phyloP scores from a whole-genome alignment of 1,284 basidiomycete genomes.

The Psilocybe mexicana region DNA sequence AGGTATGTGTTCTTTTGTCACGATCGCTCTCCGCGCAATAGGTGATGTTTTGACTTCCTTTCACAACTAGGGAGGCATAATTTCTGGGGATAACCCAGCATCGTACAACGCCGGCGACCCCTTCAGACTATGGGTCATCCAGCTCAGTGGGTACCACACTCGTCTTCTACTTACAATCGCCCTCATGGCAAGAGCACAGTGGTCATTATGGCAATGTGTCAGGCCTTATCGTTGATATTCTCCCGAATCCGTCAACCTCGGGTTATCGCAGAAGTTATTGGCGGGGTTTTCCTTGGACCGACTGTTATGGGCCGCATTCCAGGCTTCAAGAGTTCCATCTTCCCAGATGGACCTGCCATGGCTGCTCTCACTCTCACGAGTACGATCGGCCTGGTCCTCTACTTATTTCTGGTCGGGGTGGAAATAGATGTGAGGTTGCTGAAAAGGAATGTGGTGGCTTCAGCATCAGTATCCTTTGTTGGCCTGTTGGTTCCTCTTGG shows the following conservation, averaged over 20 bases:
- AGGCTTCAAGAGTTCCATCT: slow-evolving; percentile 68
- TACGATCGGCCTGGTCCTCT: slow-evolving; percentile 87
- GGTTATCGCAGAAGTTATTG: slow-evolving; percentile 88
- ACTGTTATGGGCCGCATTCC: slow-evolving; percentile 81
- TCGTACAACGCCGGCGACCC: slow-evolving; percentile 64
- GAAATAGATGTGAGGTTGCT: slow-evolving; percentile 81
- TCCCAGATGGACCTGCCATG: slow-evolving; percentile 66
- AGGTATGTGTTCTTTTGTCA: slow-evolving; percentile 34
- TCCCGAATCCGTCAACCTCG: slow-evolving; percentile 76
- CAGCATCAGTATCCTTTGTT: slow-evolving; percentile 53
- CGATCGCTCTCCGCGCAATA: background rate
- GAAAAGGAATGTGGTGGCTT: slow-evolving; percentile 54
- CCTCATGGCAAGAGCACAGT: slow-evolving; percentile 32
- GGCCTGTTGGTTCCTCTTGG: slow-evolving; percentile 82
- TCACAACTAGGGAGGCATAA: slow-evolving; percentile 48
- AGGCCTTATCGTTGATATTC: slow-evolving; percentile 65
- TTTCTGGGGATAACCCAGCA: slow-evolving; percentile 68
- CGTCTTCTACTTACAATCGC: background rate
- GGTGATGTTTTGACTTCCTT: background rate
- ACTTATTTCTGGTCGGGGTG: slow-evolving; percentile 88
- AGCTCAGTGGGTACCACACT: slow-evolving; percentile 49
- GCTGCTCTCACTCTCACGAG: slow-evolving; percentile 80
- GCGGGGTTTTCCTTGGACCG: slow-evolving; percentile 78
- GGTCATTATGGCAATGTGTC: slow-evolving; percentile 76
- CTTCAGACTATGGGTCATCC: slow-evolving; percentile 83